phyloP scores from a whole-genome alignment of 164 flowering plant species.

The Euptelea pleiosperma region DNA sequence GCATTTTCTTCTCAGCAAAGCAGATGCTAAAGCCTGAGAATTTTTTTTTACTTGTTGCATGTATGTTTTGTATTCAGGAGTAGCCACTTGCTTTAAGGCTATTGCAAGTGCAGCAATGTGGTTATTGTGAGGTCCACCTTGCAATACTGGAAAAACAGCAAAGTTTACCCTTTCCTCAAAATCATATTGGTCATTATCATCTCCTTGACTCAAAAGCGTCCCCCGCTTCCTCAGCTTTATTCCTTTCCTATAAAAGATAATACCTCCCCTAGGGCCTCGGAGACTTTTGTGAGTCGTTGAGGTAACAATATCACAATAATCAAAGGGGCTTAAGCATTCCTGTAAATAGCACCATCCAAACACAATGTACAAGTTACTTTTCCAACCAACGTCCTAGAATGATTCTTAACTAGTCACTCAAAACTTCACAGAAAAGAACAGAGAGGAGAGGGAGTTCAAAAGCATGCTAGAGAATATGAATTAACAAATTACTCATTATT shows the following conservation, averaged over 20 bases:
- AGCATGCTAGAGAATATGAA: no score
- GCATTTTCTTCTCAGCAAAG: constrained; percentile 68
- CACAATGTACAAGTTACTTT: background rate
- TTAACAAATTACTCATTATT: no score
- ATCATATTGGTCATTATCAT: constrained; percentile 59
- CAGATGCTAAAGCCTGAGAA: constrained; percentile 82
- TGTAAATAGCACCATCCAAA: constrained; percentile 27
- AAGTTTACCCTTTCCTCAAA: constrained; percentile 85
- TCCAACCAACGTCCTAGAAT: no score
- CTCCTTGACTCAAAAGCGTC: constrained; percentile 39
- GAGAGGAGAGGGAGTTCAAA: no score
- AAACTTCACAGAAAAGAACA: no score
- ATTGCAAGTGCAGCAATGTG: constrained; percentile 96
- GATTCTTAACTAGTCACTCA: no score
- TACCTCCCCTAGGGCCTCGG: constrained; percentile 94
- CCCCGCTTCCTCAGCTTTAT: constrained; percentile 52
- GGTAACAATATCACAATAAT: constrained; percentile 87
- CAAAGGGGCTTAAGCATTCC: constrained; percentile 84
- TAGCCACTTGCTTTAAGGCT: constrained; percentile 84
- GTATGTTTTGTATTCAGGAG: constrained; percentile 74
- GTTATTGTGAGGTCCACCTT: constrained; percentile 97
- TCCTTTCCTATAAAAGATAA: constrained; percentile 77
- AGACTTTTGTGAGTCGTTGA: constrained; percentile 94
- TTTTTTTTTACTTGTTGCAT: constrained; percentile 89
- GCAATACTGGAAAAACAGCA: constrained; percentile 84